Conservation (phyloP, 2,329 filamentous ascomycete species). For the Pseudogymnoascus sp. region DNA sequence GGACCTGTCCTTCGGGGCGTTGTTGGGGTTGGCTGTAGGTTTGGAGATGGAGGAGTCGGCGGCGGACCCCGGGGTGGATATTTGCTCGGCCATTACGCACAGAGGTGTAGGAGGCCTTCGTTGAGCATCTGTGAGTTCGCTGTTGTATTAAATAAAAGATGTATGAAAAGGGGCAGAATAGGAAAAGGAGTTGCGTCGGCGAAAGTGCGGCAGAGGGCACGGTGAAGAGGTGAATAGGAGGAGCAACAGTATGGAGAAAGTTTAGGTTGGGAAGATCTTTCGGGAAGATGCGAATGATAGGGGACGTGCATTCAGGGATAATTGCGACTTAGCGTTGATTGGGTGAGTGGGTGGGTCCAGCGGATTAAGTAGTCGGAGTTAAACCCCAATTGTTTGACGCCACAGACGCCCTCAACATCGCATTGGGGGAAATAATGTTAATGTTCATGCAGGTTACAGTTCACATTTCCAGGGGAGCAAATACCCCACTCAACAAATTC, state of each 20-base stretch:
- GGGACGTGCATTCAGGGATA: slow-evolving; percentile 9
- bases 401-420: not conserved
- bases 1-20: slow-evolving; percentile 64
- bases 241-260: slow-evolving; percentile 1
- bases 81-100: slow-evolving; percentile 26
- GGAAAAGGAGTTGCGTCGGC: not conserved
- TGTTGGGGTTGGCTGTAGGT: not conserved
- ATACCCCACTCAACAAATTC: not conserved
- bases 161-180: not conserved
- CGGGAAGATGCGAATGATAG: slow-evolving; percentile 9
- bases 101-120: slow-evolving; percentile 2
- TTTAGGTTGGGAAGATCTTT: slow-evolving; percentile 9
- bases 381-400: slow-evolving; percentile 4
- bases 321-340: slow-evolving; percentile 4
- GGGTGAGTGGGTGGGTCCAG: not conserved
- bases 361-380: slow-evolving; percentile 3
- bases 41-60: slow-evolving; percentile 22
- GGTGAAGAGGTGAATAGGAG: slow-evolving; percentile 5
- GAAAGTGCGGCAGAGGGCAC: not conserved
- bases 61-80: slow-evolving; percentile 27
- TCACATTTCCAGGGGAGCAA: not conserved
- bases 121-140: slow-evolving; percentile 1
- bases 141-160: not conserved
- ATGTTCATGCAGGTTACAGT: not conserved
- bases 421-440: not conserved